Evolutionary conservation across 345 rosid species (phyloP).

Genomic region (Salix viminalis): DNA sequence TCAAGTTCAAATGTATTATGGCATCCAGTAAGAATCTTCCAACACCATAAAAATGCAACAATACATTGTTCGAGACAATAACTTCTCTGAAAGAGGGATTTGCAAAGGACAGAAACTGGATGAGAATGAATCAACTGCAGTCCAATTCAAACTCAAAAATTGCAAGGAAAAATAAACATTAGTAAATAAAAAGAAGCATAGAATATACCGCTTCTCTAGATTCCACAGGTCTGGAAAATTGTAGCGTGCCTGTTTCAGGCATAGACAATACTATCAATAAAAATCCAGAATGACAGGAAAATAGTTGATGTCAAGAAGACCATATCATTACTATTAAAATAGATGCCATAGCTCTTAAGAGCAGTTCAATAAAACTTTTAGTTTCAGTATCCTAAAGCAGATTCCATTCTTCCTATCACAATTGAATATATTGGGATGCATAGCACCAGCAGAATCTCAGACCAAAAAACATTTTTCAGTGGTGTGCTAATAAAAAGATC

Average conservation of each 20-base stretch:
- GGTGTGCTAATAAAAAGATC: neutral
- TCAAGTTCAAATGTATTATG: too few species aligned
- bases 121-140: neutral
- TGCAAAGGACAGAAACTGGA: neutral
- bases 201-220: slow-evolving; percentile 67
- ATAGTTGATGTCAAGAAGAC: slow-evolving; percentile 8
- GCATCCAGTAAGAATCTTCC: too few species aligned
- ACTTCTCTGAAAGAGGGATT: neutral
- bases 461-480: neutral
- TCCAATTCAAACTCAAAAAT: neutral
- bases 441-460: neutral
- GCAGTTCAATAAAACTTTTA: neutral
- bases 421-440: neutral
- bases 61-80: neutral
- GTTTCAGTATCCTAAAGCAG: neutral
- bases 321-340: slow-evolving; percentile 1
- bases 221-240: slow-evolving; percentile 89
- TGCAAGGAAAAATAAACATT: neutral
- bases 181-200: slow-evolving; percentile 11
- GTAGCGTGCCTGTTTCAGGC: slow-evolving; percentile 61
- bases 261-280: slow-evolving; percentile 13
- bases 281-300: slow-evolving; percentile 6
- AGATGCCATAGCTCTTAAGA: neutral
- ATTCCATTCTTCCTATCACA: neutral
- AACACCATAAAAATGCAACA: too few species aligned